Base-by-base conservation (phyloP, 1,284 basidiomycete genomes). In the Leccinum huronense region DNA sequence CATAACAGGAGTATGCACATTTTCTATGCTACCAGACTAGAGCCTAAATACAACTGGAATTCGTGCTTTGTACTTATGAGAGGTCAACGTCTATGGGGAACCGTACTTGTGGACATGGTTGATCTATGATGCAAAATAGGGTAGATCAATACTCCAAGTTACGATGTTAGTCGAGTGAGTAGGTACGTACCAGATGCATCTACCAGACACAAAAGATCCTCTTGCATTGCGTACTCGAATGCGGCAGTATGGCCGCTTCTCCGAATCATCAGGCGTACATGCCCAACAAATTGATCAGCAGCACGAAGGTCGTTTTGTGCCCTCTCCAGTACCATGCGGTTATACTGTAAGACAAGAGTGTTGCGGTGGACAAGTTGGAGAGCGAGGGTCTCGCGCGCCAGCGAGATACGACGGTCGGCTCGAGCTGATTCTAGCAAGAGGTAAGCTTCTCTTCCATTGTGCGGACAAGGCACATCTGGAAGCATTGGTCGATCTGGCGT, bases 321-420 rank as follows among this genome's bases (percentile, higher is more conserved):
- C 38, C 30, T 23, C 5, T 61, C 60, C 51, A 61, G 13, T 3
- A 56, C 16, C 14, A 42, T 45, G 6, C 38, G 16, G 16, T 61
- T 56, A 30, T 61, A 61, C 9, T 56, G 53, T 11, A 61, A 13
- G 3, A 61, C 13, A 1, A 62, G 57, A 3, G 27, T 62, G 19
- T 62, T 62, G 9, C 6, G 19, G 3, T 62, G 61, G 45, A 62
- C 38, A 3, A 62, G 38, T 16, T 62, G 61, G 14, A 11, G 48
- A 1, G 9, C 31, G 31, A 62, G 61, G 8, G 16, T 14, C 40
- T 51, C n/a, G 11, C 27, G 51, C 13, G 27, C 27, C 10, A 11
- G 51, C 13, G 13, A 54, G 27, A 54, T 54, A 23, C 31, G 27
- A 31, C 8, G 16, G 14, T 58, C 45, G 19, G 57, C 57, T 9